Percentiles rank a stretch among this genome's conserved stretches.
These are phyloP conservation scores for Chlamydomonas urium DNA, from an alignment of 139 green algal species.

Conservation along the genomic window DNA sequence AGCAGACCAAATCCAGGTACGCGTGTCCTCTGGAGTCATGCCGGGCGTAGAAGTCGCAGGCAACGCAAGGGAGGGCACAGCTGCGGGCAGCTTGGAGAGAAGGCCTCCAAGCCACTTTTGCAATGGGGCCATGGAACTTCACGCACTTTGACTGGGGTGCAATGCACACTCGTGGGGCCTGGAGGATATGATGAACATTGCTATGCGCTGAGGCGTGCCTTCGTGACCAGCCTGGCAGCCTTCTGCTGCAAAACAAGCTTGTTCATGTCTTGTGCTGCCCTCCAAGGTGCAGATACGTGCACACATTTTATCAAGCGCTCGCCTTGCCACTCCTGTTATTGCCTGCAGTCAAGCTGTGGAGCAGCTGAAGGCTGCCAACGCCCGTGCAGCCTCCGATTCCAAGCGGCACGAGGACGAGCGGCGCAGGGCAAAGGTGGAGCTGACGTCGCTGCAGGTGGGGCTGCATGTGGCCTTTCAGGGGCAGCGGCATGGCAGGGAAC, in stretches of 20 bases:
- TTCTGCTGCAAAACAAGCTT: not conserved
- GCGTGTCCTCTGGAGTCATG: too few relatives aligned
- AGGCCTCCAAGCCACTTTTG: too few relatives aligned
- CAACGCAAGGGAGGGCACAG: too few relatives aligned
- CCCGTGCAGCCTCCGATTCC: not conserved
- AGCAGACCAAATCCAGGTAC: too few relatives aligned
- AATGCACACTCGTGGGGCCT: too few relatives aligned
- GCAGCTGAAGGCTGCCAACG: not conserved
- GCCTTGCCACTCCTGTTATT: not conserved
- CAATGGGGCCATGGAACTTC: too few relatives aligned
- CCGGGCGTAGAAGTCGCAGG: too few relatives aligned
- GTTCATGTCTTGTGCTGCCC: not conserved
- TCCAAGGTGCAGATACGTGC: not conserved
- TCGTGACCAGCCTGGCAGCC: not conserved
- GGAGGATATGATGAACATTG: not conserved
- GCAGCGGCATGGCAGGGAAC: not conserved
- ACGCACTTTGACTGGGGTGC: too few relatives aligned
- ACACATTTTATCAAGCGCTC: not conserved
- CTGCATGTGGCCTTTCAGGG: not conserved
- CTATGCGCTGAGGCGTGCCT: not conserved
- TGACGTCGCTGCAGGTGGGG: not conserved
- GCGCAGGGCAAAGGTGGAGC: not conserved
- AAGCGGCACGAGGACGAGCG: not conserved
- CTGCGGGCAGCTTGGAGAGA: too few relatives aligned
- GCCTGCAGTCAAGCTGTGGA: not conserved